Percentiles rank a stretch among this genome's conserved stretches.
These are phyloP conservation scores for Anethum foeniculum DNA, from an alignment of 140 eudicot genomes.

Conservation along the genomic window DNA sequence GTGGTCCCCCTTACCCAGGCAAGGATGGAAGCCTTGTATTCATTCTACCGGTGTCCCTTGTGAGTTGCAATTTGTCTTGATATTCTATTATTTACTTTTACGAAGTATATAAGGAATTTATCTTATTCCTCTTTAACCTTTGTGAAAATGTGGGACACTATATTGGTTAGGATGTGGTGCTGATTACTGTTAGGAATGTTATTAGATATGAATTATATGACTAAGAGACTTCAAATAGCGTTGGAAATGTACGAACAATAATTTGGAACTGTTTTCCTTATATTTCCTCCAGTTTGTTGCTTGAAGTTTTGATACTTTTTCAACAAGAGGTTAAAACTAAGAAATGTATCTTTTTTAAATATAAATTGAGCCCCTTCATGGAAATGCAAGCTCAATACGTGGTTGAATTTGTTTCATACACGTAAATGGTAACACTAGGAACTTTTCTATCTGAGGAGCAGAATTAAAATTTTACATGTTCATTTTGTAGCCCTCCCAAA, in stretches of 20 bases:
- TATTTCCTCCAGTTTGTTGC: not conserved
- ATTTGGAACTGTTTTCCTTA: not conserved
- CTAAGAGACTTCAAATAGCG: not conserved
- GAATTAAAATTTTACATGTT: not conserved
- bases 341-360: not conserved
- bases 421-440: not conserved
- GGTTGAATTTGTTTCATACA: not conserved
- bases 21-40: constrained; percentile 76
- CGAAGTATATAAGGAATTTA: not conserved
- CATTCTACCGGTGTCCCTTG: constrained; percentile 32
- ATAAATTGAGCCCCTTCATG: not conserved
- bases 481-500: constrained; percentile 40
- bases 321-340: not conserved
- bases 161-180: not conserved
- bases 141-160: not conserved
- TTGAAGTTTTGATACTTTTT: not conserved
- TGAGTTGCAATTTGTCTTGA: constrained; percentile 22
- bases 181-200: not conserved
- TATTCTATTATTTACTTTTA: not conserved
- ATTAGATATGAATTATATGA: not conserved
- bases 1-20: constrained; percentile 74
- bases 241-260: not conserved
- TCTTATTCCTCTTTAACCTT: not conserved
- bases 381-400: not conserved
- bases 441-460: not conserved